These are phyloP conservation scores for Penicillium waksmanii DNA, from an alignment of 495 filamentous ascomycete species.

Conservation along the genomic window DNA sequence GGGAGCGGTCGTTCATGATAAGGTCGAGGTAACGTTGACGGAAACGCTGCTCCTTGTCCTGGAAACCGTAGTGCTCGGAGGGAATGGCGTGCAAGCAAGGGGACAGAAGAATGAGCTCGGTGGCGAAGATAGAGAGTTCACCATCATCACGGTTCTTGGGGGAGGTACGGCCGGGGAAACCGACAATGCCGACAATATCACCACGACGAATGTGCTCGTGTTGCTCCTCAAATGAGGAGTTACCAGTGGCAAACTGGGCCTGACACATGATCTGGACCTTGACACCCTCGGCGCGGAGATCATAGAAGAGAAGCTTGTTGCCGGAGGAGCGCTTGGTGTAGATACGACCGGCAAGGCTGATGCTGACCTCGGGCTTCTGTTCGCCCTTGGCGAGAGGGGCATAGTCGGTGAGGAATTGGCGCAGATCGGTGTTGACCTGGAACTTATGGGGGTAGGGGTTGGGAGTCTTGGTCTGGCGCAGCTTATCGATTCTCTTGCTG, in stretches of 20 bases:
- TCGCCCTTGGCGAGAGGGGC: constrained; percentile 83
- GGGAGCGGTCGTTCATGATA: constrained; percentile 88
- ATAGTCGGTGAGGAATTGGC: constrained; percentile 76
- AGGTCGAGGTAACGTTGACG: constrained; percentile 92
- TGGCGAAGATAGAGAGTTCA: constrained; percentile 92
- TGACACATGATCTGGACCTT: constrained; percentile 93
- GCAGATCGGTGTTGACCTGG: constrained; percentile 76
- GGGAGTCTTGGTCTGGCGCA: constrained; percentile 76
- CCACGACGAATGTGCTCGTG: constrained; percentile 89
- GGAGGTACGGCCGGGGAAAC: constrained; percentile 85
- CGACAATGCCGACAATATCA: constrained; percentile 88
- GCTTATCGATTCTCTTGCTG: constrained; percentile 79
- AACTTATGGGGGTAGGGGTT: constrained; percentile 99
- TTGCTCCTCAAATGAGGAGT: constrained; percentile 76
- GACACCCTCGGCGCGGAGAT: constrained; percentile 80
- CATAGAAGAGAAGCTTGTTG: constrained; percentile 90
- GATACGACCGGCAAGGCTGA: constrained; percentile 82
- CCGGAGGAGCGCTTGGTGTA: constrained; percentile 85
- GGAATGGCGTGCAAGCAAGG: constrained; percentile 95
- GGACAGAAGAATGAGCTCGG: constrained; percentile 78
- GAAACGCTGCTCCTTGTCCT: constrained; percentile 90
- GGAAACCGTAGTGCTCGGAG: constrained; percentile 88
- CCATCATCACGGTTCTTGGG: constrained; percentile 87
- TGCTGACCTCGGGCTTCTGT: constrained; percentile 66
- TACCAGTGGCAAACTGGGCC: constrained; percentile 66